Percentiles rank a stretch among this genome's conserved stretches.
phyloP scores from a whole-genome alignment of 1,284 basidiomycete genomes.

The Chondrostereum purpureum region DNA sequence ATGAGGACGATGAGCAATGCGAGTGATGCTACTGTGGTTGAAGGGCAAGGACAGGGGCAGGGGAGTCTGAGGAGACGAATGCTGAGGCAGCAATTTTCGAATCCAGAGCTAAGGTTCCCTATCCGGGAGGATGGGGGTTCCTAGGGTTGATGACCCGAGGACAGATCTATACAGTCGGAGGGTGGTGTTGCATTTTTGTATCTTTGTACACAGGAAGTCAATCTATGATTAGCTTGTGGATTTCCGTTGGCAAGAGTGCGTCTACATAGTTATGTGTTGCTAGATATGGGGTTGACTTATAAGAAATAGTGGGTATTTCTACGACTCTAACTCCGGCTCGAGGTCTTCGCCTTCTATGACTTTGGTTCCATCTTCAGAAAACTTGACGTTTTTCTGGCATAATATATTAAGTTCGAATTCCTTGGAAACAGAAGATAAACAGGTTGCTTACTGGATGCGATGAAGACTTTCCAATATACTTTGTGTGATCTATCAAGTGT shows the following conservation, averaged over 20 bases:
- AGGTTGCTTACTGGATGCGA: slow-evolving; percentile 48
- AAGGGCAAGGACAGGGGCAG: too few species aligned
- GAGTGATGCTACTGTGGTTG: too few species aligned
- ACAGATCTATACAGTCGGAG: too few species aligned
- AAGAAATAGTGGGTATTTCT: too few species aligned
- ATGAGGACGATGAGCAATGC: background rate
- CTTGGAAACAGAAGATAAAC: background rate
- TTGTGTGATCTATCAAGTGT: slow-evolving; percentile 72
- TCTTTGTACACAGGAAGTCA: too few species aligned
- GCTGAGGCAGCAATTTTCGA: background rate
- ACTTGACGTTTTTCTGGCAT: slow-evolving; percentile 71
- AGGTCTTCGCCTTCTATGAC: slow-evolving; percentile 63
- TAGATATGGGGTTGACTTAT: too few species aligned
- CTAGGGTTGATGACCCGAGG: background rate
- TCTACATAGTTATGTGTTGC: too few species aligned
- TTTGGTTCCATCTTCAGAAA: slow-evolving; percentile 71
- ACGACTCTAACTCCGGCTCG: too few species aligned
- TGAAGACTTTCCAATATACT: slow-evolving; percentile 77
- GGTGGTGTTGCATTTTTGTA: too few species aligned
- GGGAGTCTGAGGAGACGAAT: background rate
- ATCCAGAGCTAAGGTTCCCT: too few species aligned
- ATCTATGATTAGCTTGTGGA: too few species aligned
- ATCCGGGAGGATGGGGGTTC: background rate
- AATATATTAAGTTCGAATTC: slow-evolving; percentile 8
- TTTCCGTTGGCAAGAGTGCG: too few species aligned